Evolutionary conservation across 495 filamentous ascomycete genomes (phyloP), one percentile per base, ranked within the genome.

Genomic region (Penicillium herquei): DNA sequence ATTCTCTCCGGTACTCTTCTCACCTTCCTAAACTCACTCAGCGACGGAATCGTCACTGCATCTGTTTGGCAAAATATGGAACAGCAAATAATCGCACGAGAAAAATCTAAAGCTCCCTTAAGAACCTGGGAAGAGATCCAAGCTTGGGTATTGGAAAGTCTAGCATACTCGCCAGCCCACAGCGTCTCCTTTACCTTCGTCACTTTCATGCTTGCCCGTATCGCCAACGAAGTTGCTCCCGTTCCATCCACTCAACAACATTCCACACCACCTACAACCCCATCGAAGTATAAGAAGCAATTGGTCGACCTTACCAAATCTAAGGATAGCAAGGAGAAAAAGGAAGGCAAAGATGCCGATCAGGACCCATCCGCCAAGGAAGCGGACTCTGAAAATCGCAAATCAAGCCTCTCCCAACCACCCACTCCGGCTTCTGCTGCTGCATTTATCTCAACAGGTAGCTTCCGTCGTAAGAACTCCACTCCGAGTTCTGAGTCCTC

Each of bases 151-250:
- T 77, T 94, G 9, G 91, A 96, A 52, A 82, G 82, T 51, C 78
- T 96, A 6, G 80, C 87, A 0, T 74, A 81, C 9, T 80, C 82
- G 0, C 91, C 92, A 1, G 83, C 84, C 32, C 87, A 93, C 65
- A 92, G 88, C 63, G 88, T 92, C 55, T 89, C 87, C 0, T 94
- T 96, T 65, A 86, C 92, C 8, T 92, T 96, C 55, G 69, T 96
- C 34, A 91, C 85, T 3, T 85, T 88, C 41, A 91, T 92, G 81
- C 80, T 96, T 7, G 70, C 71, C 11, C 73, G 69, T 31, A 75
- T 81, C 42, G 72, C 71, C 52, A 78, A 75, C 48, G 78, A 81
- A 64, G 61, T 79, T 26, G 70, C 74, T 7, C 70, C 73, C 3
- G 63, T 68, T 6, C 65, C 70, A 17, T 64, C 69, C 6, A 54